Evolutionary conservation across 305 asterid species (phyloP).

Genomic region (Fraxinus floribunda): DNA sequence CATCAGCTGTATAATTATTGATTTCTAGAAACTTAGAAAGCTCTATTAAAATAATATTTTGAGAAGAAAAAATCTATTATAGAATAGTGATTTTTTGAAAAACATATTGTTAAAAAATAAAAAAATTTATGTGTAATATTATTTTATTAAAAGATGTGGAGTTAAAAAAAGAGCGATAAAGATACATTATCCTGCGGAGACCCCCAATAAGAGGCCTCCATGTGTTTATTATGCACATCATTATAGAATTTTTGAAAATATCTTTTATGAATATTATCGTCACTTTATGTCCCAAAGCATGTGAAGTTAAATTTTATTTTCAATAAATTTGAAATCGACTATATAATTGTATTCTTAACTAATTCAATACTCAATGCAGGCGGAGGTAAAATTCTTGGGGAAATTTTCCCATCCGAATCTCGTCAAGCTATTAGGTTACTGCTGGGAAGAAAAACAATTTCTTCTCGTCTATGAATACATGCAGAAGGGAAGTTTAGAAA

Average conservation of each 20-base stretch:
- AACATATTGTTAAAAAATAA: too few species aligned
- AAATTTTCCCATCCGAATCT: constrained; percentile 69
- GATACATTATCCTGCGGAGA: too few species aligned
- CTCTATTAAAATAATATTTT: too few species aligned
- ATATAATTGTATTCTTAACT: background rate
- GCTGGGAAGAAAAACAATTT: constrained; percentile 67
- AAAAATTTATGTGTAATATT: too few species aligned
- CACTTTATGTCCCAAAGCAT: background rate
- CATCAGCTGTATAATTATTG: background rate
- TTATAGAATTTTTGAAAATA: background rate
- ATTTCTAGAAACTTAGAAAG: background rate
- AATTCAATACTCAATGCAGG: constrained; percentile 38
- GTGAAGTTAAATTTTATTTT: background rate
- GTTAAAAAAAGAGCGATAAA: too few species aligned
- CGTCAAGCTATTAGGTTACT: constrained; percentile 61
- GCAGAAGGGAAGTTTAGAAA: constrained; percentile 64
- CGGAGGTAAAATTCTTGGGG: constrained; percentile 70
- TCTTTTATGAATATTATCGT: background rate
- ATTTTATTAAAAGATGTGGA: too few species aligned
- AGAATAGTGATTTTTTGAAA: too few species aligned
- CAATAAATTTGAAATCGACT: background rate
- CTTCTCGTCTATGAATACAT: constrained; percentile 66
- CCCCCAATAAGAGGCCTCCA: too few species aligned
- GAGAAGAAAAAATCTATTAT: too few species aligned
- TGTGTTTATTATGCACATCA: too few species aligned